These are phyloP conservation scores for Lactarius trivialis DNA, from an alignment of 768 basidiomycete genomes.

Conservation along the genomic window DNA sequence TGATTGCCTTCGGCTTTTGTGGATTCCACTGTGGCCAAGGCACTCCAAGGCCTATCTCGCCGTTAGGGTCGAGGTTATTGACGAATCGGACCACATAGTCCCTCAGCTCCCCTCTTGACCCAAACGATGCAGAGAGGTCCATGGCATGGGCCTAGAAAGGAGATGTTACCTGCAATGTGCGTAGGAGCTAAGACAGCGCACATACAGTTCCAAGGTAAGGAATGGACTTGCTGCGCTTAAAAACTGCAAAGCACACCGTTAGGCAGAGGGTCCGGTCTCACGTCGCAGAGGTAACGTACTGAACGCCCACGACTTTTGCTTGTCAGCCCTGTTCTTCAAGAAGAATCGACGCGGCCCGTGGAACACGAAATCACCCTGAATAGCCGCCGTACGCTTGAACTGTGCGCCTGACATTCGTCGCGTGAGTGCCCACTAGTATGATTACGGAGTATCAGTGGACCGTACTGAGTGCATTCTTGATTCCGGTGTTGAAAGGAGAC, in stretches of 20 bases:
- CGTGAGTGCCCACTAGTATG: background rate
- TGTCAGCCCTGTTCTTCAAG: slow-evolving; percentile 11
- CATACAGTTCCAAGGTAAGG: slow-evolving; percentile 19
- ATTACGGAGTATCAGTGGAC: background rate
- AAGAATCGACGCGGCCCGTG: slow-evolving; percentile 21
- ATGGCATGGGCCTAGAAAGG: background rate
- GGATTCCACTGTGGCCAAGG: slow-evolving; percentile 21
- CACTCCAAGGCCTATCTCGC: background rate
- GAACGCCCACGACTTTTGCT: slow-evolving; percentile 19
- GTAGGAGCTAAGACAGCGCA: background rate
- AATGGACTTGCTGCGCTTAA: slow-evolving; percentile 11
- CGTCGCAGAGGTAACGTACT: slow-evolving; percentile 1
- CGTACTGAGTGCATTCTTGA: slow-evolving; percentile 28
- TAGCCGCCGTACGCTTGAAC: slow-evolving; percentile 19
- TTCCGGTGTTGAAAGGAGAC: slow-evolving; percentile 20
- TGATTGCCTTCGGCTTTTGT: slow-evolving; percentile 4
- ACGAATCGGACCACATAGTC: slow-evolving; percentile 20
- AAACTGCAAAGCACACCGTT: background rate
- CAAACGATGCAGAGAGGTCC: slow-evolving; percentile 11
- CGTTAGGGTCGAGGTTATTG: slow-evolving; percentile 19
- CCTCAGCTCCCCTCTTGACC: slow-evolving; percentile 1
- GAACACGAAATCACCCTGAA: slow-evolving; percentile 22
- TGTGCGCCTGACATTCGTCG: slow-evolving; percentile 5
- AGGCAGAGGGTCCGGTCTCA: too few species aligned
- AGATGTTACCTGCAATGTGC: background rate